Evolutionary conservation across 1,139 yeast genomes (phyloP).

Genomic region (Candida frijolesensis): DNA sequence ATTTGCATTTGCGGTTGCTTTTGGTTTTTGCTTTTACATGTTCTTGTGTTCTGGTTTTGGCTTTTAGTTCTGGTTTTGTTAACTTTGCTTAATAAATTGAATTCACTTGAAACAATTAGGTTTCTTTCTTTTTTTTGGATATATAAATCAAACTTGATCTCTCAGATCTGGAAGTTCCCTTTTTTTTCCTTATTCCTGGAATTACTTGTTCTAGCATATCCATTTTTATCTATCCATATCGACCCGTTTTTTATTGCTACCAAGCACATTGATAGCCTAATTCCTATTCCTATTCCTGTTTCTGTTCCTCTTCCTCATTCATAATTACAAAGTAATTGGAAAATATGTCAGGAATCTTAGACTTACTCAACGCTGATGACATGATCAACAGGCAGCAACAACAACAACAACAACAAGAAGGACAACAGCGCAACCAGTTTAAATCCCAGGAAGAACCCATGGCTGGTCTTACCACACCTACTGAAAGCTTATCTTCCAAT

Average conservation of each 20-base stretch:
- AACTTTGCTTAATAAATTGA: neutral
- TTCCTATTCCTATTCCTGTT: neutral
- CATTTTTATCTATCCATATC: too few relatives aligned
- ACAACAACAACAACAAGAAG: neutral
- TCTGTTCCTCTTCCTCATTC: neutral
- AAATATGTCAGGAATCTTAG: constrained; percentile 10
- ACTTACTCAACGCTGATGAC: constrained; percentile 12
- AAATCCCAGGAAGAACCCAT: neutral
- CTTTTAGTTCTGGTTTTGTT: neutral
- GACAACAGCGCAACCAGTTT: neutral
- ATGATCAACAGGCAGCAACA: constrained; percentile 3
- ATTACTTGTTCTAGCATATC: too few relatives aligned
- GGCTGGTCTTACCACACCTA: constrained; percentile 1
- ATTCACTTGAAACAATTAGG: neutral
- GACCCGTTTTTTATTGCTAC: neutral
- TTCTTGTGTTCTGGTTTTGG: too few relatives aligned
- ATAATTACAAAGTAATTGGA: neutral
- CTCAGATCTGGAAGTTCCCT: neutral
- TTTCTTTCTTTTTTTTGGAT: neutral
- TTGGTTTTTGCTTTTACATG: too few relatives aligned
- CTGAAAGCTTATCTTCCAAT: neutral
- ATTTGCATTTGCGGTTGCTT: too few relatives aligned
- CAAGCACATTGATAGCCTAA: neutral
- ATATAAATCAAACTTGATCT: neutral
- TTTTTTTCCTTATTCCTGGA: neutral